These are phyloP conservation scores for Xerocomellus chrysenteron DNA, from an alignment of 768 basidiomycete species.

Conservation along the genomic window DNA sequence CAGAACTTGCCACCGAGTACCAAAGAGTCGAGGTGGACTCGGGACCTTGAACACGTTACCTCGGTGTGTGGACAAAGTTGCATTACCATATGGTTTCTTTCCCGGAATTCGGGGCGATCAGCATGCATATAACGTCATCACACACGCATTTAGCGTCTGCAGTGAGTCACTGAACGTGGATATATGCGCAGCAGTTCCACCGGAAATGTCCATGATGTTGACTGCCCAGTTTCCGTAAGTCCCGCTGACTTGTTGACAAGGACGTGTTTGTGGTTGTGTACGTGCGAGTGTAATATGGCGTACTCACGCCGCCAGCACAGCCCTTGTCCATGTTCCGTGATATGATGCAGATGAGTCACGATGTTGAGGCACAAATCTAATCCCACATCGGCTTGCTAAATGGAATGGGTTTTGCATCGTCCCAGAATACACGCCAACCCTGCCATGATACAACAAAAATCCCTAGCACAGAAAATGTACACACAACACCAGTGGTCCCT, in stretches of 20 bases:
- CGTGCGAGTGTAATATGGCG: neutral
- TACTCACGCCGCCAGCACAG: neutral
- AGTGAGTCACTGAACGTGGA: neutral
- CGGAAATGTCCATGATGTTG: neutral
- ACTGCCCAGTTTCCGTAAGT: neutral
- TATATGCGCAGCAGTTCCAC: neutral
- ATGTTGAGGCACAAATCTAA: neutral
- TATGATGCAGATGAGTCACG: neutral
- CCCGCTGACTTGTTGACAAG: neutral
- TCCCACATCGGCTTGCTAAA: neutral
- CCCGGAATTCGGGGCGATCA: conserved; percentile 8
- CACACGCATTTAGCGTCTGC: neutral
- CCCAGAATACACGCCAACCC: neutral
- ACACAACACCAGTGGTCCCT: conserved; percentile 11
- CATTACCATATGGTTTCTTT: neutral
- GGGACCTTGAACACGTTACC: neutral
- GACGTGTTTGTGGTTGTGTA: conserved; percentile 8
- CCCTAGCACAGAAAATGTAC: conserved; percentile 4
- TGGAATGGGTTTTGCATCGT: neutral
- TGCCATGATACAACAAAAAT: conserved; percentile 15
- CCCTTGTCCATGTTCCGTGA: neutral
- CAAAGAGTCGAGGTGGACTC: neutral
- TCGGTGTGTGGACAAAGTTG: neutral
- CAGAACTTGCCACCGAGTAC: neutral
- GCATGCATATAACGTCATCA: neutral